A percentile compares a stretch with the other conserved stretches of the same genome.
Conservation (phyloP, 805 yeast genomes). For the Ogataea salicorniae region DNA sequence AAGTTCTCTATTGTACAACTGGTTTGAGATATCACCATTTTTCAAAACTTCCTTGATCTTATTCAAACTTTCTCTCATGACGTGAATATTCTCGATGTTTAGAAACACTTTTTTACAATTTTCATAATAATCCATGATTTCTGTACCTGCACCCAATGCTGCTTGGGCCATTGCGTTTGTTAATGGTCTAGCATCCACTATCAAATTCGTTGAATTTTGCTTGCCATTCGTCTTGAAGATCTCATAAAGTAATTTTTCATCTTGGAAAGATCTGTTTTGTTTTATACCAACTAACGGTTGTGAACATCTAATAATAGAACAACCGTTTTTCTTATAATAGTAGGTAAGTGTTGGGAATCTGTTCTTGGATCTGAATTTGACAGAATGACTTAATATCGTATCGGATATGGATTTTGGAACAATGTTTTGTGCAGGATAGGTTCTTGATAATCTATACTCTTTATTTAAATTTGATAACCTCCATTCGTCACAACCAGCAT, state of each 20-base stretch:
- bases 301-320: slow-evolving; percentile 82
- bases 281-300: slow-evolving; percentile 92
- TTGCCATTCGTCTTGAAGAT: slow-evolving; percentile 58
- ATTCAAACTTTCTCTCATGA: slow-evolving; percentile 78
- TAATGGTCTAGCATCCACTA: slow-evolving; percentile 88
- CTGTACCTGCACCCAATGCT: slow-evolving; percentile 98
- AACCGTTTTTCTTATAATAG: slow-evolving; percentile 60
- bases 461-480: slow-evolving; percentile 60
- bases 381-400: slow-evolving; percentile 75
- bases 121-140: slow-evolving; percentile 81
- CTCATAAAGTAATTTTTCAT: slow-evolving; percentile 74
- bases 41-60: slow-evolving; percentile 57
- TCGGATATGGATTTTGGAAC: slow-evolving; percentile 81
- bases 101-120: slow-evolving; percentile 67
- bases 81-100: slow-evolving; percentile 93
- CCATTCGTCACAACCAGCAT: slow-evolving; percentile 43
- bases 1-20: slow-evolving; percentile 44
- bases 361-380: slow-evolving; percentile 77
- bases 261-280: slow-evolving; percentile 84
- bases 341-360: slow-evolving; percentile 82
- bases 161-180: slow-evolving; percentile 96
- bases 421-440: slow-evolving; percentile 66
- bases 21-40: slow-evolving; percentile 58
- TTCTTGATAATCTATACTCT: slow-evolving; percentile 60
- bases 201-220: slow-evolving; percentile 41